Percentiles rank a stretch among this genome's conserved stretches.
phyloP scores from a whole-genome alignment of 768 basidiomycete genomes.

The Sutorius australiensis region DNA sequence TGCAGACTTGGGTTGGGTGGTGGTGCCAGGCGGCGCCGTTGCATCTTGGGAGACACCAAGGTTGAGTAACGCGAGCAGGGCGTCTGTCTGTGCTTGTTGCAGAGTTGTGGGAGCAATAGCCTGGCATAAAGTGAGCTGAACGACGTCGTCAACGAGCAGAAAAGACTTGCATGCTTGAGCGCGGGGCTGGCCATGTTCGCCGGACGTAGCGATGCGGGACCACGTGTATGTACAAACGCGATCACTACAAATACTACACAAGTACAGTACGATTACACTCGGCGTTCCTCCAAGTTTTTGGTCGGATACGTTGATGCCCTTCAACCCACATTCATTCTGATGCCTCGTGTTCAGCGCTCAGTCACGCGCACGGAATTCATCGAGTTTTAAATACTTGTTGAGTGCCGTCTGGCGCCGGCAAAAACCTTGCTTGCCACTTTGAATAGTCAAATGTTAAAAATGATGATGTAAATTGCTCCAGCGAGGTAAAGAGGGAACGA shows the following conservation, averaged over 20 bases:
- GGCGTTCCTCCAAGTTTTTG: too few relatives aligned
- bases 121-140: slow-evolving; percentile 33
- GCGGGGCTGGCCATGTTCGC: slow-evolving; percentile 42
- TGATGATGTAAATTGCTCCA: too few relatives aligned
- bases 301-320: too few relatives aligned
- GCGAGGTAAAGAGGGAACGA: too few relatives aligned
- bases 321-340: too few relatives aligned
- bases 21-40: slow-evolving; percentile 7
- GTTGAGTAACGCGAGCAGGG: slow-evolving; percentile 82
- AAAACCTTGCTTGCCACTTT: too few relatives aligned
- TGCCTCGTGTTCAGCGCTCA: neutral
- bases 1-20: slow-evolving; percentile 27
- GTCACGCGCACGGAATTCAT: neutral
- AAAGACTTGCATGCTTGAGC: slow-evolving; percentile 40
- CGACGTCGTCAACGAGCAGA: neutral
- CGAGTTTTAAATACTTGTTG: slow-evolving; percentile 1
- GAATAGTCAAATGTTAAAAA: too few relatives aligned
- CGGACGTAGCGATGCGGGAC: slow-evolving; percentile 5
- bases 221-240: slow-evolving; percentile 9
- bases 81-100: slow-evolving; percentile 84
- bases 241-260: too few relatives aligned
- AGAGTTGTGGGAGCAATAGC: slow-evolving; percentile 55
- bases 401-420: too few relatives aligned
- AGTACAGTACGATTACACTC: too few relatives aligned
- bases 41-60: slow-evolving; percentile 55